Evolutionary conservation across 73 alveolate genomes (phyloP), one percentile per base, ranked within the genome.

Genomic region (Paraurostyla sp.): DNA sequence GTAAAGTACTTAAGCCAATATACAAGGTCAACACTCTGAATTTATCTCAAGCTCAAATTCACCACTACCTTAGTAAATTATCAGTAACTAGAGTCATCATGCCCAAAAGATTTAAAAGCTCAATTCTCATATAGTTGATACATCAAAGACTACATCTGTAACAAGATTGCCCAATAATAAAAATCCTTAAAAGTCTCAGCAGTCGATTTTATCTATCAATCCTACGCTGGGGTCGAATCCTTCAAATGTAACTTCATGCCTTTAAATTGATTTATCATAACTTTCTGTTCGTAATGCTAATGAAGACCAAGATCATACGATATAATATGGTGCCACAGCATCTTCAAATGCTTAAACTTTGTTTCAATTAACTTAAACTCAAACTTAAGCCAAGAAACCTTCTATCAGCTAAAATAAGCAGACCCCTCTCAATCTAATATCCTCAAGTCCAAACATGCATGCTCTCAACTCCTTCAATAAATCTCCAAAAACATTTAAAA

Each of bases 11-110:
- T 1, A 59, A 7, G 76, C n/a, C n/a, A n/a, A n/a, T n/a, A n/a
- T n/a, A n/a, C n/a, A n/a, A n/a, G n/a, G n/a, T n/a, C n/a, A n/a
- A 25, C 49, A 43, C 48, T 16, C 50, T 6, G 82, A 38, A 22
- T 65, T 65, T 65, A 38, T 65, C 7, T 65, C 86, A 9, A 73
- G 46, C 27, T 73, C 86, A 2, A 73, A 73, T 73, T 73, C 86
- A 20, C 86, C 86, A 4, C 7, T 73, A 36, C 86, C 86, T 7
- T 29, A 62, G 25, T 50, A 23, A 18, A 1, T 43, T 38, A 38
- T 33, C 13, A 36, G 41, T 4, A 38, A 22, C 25, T 22, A 65
- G 41, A 56, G 41, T 65, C 38, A n/a, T n/a, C n/a, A n/a, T n/a
- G n/a, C n/a, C n/a, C n/a, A 65, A 40, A 65, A 73, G 22, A 73